Evolutionary conservation across 2,329 filamentous ascomycete genomes (phyloP), one percentile per base, ranked within the genome.

Genomic region (Hypoxylon rubiginosum): DNA sequence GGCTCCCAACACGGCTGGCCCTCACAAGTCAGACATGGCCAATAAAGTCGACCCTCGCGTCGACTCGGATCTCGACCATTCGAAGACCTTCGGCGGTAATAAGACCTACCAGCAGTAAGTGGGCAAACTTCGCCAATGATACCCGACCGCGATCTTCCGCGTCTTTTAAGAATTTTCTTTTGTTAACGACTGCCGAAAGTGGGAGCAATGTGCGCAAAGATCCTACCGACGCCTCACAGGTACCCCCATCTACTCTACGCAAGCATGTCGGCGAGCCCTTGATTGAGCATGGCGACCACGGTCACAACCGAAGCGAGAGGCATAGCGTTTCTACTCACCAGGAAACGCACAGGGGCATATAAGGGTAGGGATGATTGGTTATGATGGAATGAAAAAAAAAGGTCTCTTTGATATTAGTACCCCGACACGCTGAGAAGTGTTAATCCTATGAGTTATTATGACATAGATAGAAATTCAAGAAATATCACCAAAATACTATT

Each of bases 21-120:
- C 83, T 10, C 86, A 89, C 79, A 83, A 83, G 77, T 81, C 76
- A 34, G 83, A 88, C 71, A 62, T 83, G 39, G 3, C 83, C 70
- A 88, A 89, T 82, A 88, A 87, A 79, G 39, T 80, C 2, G 86
- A 88, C 59, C 85, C 86, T 2, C 79, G 83, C 26, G 84, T 89
- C 50, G 86, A 88, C 76, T 84, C 82, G 10, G 80, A 88, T 69
- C 81, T 84, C 2, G 85, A 88, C 74, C 83, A 84, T 50, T 83
- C 80, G 74, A 83, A 82, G 78, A 88, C 87, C 0, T 19, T 84
- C 5, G 87, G 86, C 32, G 81, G 84, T 51, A 81, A 88, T 76
- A 87, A 85, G 75, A 84, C 82, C 15, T 79, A 81, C 72, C 77
- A 77, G 77, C 77, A 79, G 80, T 82, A 81, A 80, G 79, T 81